phyloP scores from a whole-genome alignment of 306 rosid genomes.

The Crotalaria pallida region DNA sequence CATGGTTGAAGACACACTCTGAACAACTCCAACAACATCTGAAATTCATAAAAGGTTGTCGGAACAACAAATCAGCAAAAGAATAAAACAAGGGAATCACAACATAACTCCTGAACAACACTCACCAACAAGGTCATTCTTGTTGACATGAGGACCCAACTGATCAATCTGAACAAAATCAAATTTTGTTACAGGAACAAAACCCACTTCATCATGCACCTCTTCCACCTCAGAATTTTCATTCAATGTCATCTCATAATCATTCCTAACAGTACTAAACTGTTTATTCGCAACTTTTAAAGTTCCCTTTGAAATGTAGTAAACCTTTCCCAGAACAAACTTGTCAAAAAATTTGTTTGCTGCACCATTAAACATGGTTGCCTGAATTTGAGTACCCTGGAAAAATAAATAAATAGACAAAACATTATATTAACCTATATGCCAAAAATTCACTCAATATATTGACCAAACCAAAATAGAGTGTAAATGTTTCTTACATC shows the following conservation, averaged over 20 bases:
- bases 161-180: slow-evolving; percentile 76
- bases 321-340: slow-evolving; percentile 81
- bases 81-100: too few relatives aligned
- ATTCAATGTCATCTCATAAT: slow-evolving; percentile 88
- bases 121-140: slow-evolving; percentile 79
- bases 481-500: slow-evolving; percentile 50
- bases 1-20: slow-evolving; percentile 77
- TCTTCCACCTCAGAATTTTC: slow-evolving; percentile 93
- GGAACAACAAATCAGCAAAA: background rate
- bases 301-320: slow-evolving; percentile 77
- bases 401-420: background rate
- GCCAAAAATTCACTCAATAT: background rate
- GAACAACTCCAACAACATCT: slow-evolving; percentile 92
- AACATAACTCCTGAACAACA: background rate
- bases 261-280: slow-evolving; percentile 81
- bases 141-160: slow-evolving; percentile 77
- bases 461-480: background rate
- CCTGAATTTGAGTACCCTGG: slow-evolving; percentile 97
- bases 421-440: background rate
- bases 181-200: slow-evolving; percentile 75
- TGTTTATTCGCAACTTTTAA: slow-evolving; percentile 86
- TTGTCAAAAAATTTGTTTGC: slow-evolving; percentile 77
- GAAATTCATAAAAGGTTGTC: background rate
- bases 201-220: slow-evolving; percentile 53
- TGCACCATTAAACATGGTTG: slow-evolving; percentile 95